phyloP scores from a whole-genome alignment of 2,329 filamentous ascomycete genomes.

The Lachnum nothofagi region DNA sequence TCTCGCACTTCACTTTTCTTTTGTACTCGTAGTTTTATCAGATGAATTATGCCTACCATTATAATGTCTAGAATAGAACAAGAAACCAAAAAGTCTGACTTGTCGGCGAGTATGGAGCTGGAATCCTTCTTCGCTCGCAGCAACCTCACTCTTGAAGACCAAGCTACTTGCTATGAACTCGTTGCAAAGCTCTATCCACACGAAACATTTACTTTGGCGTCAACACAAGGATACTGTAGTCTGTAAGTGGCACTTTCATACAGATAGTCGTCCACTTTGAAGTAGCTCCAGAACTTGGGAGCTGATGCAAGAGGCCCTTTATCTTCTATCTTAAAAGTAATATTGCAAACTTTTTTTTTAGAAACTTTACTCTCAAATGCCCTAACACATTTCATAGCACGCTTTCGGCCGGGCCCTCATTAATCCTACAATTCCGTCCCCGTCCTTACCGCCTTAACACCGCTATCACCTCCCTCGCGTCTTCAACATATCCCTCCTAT shows the following conservation, averaged over 20 bases:
- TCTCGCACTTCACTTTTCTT: neutral
- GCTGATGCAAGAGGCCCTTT: no score
- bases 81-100: neutral
- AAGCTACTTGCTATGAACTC: slow-evolving; percentile 32
- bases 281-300: no score
- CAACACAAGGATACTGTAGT: slow-evolving; percentile 48
- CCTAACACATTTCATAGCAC: no score
- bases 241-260: no score
- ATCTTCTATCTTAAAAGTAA: no score
- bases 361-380: no score
- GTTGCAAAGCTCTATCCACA: slow-evolving; percentile 32
- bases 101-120: slow-evolving; percentile 11
- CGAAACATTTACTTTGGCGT: slow-evolving; percentile 31
- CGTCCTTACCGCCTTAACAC: slow-evolving; percentile 39
- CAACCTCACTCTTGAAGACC: slow-evolving; percentile 19
- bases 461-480: slow-evolving; percentile 35
- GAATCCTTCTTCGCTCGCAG: slow-evolving; percentile 28
- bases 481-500: slow-evolving; percentile 37
- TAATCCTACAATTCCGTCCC: slow-evolving; percentile 47
- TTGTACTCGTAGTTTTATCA: neutral
- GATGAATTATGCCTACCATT: neutral
- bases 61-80: neutral
- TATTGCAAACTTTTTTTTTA: no score
- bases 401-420: slow-evolving; percentile 36
- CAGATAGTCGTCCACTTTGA: no score